Evolutionary conservation across 2,329 filamentous ascomycete genomes (phyloP).

Genomic region (Claviceps pazoutovae): DNA sequence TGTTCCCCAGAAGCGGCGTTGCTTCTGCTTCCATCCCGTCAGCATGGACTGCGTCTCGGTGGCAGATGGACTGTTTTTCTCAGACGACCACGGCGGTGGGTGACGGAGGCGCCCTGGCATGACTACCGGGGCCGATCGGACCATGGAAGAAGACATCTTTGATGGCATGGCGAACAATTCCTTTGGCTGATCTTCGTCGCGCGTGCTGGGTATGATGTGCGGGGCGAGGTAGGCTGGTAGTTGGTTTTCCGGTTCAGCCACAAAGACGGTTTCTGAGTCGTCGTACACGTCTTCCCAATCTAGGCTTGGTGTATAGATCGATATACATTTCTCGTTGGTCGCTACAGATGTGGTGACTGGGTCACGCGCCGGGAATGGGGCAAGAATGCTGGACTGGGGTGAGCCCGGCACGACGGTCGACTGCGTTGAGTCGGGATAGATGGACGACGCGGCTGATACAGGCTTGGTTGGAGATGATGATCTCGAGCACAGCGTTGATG

Average conservation of each 20-base stretch:
- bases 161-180: not conserved
- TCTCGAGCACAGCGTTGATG: not conserved
- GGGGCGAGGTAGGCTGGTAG: constrained; percentile 3
- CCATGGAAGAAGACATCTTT: not conserved
- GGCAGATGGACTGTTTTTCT: not conserved
- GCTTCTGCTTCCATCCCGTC: not conserved
- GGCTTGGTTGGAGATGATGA: not conserved
- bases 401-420: not conserved
- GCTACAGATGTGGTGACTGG: not conserved
- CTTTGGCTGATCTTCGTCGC: constrained; percentile 1
- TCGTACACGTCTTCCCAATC: not conserved
- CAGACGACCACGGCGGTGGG: not conserved
- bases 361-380: not conserved
- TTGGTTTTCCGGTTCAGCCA: not conserved
- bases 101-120: not conserved
- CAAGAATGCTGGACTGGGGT: not conserved
- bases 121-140: not conserved
- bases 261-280: not conserved
- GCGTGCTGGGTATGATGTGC: constrained; percentile 2
- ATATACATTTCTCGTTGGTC: not conserved
- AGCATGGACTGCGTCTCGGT: not conserved
- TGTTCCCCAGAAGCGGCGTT: constrained; percentile 1
- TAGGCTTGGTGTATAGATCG: not conserved
- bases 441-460: not conserved
- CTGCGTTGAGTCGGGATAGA: constrained; percentile 2